A percentile compares a stretch with the other conserved stretches of the same genome.
phyloP scores from a whole-genome alignment of 768 basidiomycete genomes.

The Leccinum sublutescens region DNA sequence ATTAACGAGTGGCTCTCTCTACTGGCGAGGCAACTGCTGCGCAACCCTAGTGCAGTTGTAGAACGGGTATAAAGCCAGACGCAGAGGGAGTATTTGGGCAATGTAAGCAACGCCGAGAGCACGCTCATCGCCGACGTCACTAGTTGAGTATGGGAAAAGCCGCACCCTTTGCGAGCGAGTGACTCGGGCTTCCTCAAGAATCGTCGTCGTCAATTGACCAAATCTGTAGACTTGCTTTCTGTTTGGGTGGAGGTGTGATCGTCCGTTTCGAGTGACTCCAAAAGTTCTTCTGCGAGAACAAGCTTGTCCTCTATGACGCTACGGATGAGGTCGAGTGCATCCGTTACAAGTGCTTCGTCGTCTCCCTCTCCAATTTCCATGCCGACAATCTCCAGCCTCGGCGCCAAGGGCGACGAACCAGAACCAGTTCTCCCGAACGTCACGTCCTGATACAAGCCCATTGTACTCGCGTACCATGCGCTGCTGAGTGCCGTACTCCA shows the following conservation, averaged over 20 bases:
- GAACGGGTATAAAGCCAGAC: conserved; percentile 89
- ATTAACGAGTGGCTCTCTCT: conserved; percentile 69
- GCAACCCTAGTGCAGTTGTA: conserved; percentile 59
- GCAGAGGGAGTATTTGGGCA: conserved; percentile 73
- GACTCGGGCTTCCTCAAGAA: conserved; percentile 69
- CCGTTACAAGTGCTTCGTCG: conserved; percentile 64
- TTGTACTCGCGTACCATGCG: conserved; percentile 40
- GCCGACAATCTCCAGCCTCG: conserved; percentile 68
- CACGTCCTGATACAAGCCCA: conserved; percentile 47
- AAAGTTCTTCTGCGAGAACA: conserved; percentile 57
- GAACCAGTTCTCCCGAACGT: conserved; percentile 50
- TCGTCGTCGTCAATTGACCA: conserved; percentile 81
- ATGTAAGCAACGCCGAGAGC: conserved; percentile 69
- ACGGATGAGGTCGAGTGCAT: conserved; percentile 76
- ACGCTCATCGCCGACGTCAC: conserved; percentile 83
- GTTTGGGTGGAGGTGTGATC: conserved; percentile 37
- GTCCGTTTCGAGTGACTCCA: conserved; percentile 58
- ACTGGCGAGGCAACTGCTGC: conserved; percentile 65
- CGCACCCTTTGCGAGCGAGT: conserved; percentile 46
- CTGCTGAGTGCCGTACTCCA: conserved; percentile 65
- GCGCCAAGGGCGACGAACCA: conserved; percentile 37
- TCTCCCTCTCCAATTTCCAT: conserved; percentile 63
- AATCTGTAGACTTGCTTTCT: conserved; percentile 59
- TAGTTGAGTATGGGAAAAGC: conserved; percentile 52
- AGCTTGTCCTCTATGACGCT: conserved; percentile 73